Conservation (phyloP, 345 rosid species). For the Odontarrhena argentea region DNA sequence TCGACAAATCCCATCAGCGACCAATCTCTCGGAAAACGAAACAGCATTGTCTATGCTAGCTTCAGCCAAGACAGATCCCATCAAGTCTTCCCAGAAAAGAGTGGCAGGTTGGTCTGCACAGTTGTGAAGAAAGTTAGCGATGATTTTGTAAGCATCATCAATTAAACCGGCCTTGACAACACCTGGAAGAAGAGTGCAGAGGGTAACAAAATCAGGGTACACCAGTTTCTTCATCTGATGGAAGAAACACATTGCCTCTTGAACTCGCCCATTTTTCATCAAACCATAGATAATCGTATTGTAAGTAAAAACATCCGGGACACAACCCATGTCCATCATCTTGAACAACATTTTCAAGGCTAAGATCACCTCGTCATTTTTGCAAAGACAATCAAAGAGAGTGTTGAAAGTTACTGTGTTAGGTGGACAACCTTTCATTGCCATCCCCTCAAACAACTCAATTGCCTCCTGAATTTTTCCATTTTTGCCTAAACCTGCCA, state of each 20-base stretch:
- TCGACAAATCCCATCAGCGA: constrained; percentile 46
- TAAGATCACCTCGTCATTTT: constrained; percentile 73
- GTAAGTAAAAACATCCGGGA: constrained; percentile 79
- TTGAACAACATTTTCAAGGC: constrained; percentile 65
- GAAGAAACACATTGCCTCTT: constrained; percentile 74
- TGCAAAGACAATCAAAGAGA: constrained; percentile 89
- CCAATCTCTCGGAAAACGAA: constrained; percentile 65
- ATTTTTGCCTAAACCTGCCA: constrained; percentile 76
- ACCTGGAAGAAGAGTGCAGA: constrained; percentile 88
- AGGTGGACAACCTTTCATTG: constrained; percentile 58
- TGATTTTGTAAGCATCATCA: constrained; percentile 69
- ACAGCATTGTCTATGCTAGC: constrained; percentile 63
- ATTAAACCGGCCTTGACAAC: constrained; percentile 62
- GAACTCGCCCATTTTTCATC: constrained; percentile 56
- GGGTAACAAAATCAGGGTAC: constrained; percentile 71
- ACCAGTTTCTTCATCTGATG: constrained; percentile 87
- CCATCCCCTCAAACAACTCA: constrained; percentile 66
- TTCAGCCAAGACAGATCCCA: constrained; percentile 65
- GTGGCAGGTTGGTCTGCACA: constrained; percentile 29
- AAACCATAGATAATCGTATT: constrained; percentile 81
- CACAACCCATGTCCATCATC: constrained; percentile 64
- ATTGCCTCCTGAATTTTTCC: constrained; percentile 64
- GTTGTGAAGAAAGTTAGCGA: constrained; percentile 54
- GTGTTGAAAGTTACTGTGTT: constrained; percentile 82
- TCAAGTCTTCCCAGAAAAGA: constrained; percentile 72